These are phyloP conservation scores for Rehmannia glutinosa DNA, from an alignment of 257 asterid species.

Conservation along the genomic window DNA sequence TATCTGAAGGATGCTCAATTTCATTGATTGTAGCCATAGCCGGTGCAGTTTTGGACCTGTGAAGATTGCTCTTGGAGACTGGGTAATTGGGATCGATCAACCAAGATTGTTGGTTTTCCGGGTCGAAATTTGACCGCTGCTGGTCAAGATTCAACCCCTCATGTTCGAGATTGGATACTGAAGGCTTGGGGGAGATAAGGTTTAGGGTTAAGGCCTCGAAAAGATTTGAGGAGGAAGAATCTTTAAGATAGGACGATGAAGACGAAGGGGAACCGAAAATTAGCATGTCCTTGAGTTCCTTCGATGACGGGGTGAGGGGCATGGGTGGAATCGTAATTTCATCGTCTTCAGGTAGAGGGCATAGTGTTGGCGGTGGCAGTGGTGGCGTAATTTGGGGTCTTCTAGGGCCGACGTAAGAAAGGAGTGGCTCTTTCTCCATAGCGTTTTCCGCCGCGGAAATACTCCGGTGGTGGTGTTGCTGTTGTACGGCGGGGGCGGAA, in stretches of 20 bases:
- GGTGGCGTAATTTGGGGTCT: slow-evolving; percentile 26
- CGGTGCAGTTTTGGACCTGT: slow-evolving; percentile 84
- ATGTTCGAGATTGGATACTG: slow-evolving; percentile 17
- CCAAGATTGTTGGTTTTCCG: slow-evolving; percentile 48
- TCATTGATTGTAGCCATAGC: slow-evolving; percentile 85
- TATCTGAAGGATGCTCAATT: slow-evolving; percentile 18
- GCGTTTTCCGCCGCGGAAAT: too few species aligned
- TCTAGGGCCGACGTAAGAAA: slow-evolving; percentile 34
- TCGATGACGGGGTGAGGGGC: slow-evolving; percentile 56
- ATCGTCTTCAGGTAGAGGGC: slow-evolving; percentile 59
- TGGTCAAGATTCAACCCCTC: slow-evolving; percentile 21
- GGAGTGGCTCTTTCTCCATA: slow-evolving; percentile 81
- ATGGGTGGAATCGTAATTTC: slow-evolving; percentile 56
- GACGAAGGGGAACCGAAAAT: slow-evolving; percentile 67
- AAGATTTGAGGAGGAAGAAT: slow-evolving; percentile 32
- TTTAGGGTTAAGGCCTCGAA: slow-evolving; percentile 42
- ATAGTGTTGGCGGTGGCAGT: slow-evolving; percentile 39
- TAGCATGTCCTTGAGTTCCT: slow-evolving; percentile 60
- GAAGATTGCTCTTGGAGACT: slow-evolving; percentile 51
- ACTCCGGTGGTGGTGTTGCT: not conserved
- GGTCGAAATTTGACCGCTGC: slow-evolving; percentile 29
- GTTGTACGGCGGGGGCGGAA: not conserved
- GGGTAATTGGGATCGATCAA: slow-evolving; percentile 54
- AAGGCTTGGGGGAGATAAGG: slow-evolving; percentile 27
- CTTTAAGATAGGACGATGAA: slow-evolving; percentile 28